These are phyloP conservation scores for Boletus mariae DNA, from an alignment of 1,284 basidiomycete species.

Conservation along the genomic window DNA sequence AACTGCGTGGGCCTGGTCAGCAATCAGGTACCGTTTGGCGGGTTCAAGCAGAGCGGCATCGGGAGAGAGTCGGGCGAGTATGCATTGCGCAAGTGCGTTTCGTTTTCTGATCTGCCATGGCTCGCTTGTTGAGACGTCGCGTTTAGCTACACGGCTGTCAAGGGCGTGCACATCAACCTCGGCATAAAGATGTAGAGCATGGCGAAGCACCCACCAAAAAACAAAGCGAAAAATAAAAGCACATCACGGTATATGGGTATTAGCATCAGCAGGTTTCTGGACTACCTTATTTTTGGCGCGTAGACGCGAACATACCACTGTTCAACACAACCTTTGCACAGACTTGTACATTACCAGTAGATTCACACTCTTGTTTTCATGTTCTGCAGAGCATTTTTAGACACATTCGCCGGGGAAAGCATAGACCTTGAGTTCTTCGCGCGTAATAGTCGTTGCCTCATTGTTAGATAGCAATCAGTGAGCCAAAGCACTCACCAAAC, in stretches of 20 bases:
- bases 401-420: too few species aligned
- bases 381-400: too few species aligned
- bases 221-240: background rate
- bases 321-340: background rate
- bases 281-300: background rate
- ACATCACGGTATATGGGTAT: background rate
- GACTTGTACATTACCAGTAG: too few species aligned
- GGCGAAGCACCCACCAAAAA: background rate
- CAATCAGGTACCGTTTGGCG: slow-evolving; percentile 77
- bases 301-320: background rate
- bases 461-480: too few species aligned
- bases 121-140: background rate
- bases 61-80: slow-evolving; percentile 86
- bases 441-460: too few species aligned
- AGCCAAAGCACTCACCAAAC: too few species aligned
- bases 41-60: slow-evolving; percentile 84
- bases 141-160: slow-evolving; percentile 78
- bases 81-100: slow-evolving; percentile 44
- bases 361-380: too few species aligned
- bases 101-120: background rate
- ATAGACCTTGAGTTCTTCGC: too few species aligned
- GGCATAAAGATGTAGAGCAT: slow-evolving; percentile 12
- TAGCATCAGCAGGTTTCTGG: background rate
- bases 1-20: slow-evolving; percentile 76
- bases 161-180: slow-evolving; percentile 82